Conservation (phyloP, 306 rosid species). For the Cicer arietinum region DNA sequence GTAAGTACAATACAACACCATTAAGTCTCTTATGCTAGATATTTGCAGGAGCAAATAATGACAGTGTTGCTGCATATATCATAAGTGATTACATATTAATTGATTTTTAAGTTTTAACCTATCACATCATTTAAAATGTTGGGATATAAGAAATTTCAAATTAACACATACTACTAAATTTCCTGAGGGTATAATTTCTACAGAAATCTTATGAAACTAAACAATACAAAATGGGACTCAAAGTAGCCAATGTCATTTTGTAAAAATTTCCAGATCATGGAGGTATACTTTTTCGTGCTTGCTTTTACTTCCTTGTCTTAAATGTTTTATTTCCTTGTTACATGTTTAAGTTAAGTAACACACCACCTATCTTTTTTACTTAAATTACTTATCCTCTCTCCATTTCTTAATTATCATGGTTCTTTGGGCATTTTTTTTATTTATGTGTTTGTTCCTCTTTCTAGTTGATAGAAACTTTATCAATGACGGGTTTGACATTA, state of each 20-base stretch:
- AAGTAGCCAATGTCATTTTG: slow-evolving; percentile 91
- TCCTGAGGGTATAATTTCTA: not conserved
- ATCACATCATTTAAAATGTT: not conserved
- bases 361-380: not conserved
- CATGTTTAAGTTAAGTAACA: slow-evolving; percentile 20
- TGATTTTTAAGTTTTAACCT: not conserved
- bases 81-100: too few relatives aligned
- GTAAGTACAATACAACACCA: too few relatives aligned
- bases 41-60: not conserved
- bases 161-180: not conserved
- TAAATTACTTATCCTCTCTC: not conserved
- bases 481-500: too few relatives aligned
- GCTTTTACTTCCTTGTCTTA: slow-evolving; percentile 15
- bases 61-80: not conserved
- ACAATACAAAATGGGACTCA: slow-evolving; percentile 95
- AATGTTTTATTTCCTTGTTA: slow-evolving; percentile 12
- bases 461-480: too few relatives aligned
- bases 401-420: slow-evolving; percentile 4
- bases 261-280: slow-evolving; percentile 92
- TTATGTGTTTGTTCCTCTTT: too few relatives aligned
- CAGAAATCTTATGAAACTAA: slow-evolving; percentile 97
- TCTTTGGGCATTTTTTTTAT: too few relatives aligned
- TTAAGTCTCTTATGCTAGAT: not conserved
- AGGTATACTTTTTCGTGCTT: slow-evolving; percentile 53
- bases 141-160: not conserved